Percentiles rank a stretch among this genome's conserved stretches.
Evolutionary conservation across 257 asterid genomes (phyloP).

Genomic region (Lycium barbarum): DNA sequence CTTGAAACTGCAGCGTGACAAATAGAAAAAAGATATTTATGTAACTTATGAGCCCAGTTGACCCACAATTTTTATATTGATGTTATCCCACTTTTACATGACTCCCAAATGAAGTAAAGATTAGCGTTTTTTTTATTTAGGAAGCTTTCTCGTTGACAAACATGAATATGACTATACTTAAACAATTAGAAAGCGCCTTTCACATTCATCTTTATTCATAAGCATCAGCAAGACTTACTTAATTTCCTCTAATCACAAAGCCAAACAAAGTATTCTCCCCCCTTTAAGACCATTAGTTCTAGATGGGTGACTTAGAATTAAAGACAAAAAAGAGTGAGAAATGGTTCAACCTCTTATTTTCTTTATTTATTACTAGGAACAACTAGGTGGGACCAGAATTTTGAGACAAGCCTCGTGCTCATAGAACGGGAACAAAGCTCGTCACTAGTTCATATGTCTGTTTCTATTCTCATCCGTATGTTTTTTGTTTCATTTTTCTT

Average conservation of each 20-base stretch:
- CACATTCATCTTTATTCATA: background rate
- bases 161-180: background rate
- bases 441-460: background rate
- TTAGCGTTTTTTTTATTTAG: background rate
- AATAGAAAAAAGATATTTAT: background rate
- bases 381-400: conserved; percentile 14
- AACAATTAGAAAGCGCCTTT: background rate
- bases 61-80: conserved; percentile 1
- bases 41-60: background rate
- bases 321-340: background rate
- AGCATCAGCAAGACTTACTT: background rate
- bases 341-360: background rate
- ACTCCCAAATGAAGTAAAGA: conserved; percentile 10
- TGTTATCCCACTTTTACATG: background rate
- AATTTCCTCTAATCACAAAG: background rate
- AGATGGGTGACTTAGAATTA: background rate
- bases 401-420: conserved; percentile 17
- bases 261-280: background rate
- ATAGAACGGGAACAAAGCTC: background rate
- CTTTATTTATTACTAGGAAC: background rate
- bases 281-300: background rate
- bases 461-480: background rate
- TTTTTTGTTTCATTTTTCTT: background rate
- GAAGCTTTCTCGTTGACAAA: background rate
- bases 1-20: background rate